A percentile compares a stretch with the other conserved stretches of the same genome.
Conservation (phyloP, 805 yeast genomes). For the Nakazawaea ishiwadae region DNA sequence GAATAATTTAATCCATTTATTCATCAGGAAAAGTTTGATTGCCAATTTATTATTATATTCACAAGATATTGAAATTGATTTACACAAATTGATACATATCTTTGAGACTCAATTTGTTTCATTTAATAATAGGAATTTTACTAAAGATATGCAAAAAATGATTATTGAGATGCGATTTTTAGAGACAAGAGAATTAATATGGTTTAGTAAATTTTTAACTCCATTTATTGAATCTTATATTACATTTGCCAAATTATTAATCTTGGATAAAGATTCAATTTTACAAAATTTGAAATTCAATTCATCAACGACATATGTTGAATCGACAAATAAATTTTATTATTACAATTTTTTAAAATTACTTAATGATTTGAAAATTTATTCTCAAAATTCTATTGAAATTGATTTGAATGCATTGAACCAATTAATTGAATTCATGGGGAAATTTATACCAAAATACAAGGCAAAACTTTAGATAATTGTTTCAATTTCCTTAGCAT, state of each 20-base stretch:
- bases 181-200: too few relatives aligned
- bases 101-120: constrained; percentile 5
- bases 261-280: background rate
- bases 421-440: constrained; percentile 1
- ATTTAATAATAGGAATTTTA: too few relatives aligned
- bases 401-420: background rate
- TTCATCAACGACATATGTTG: background rate
- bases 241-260: constrained; percentile 1
- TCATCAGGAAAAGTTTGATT: constrained; percentile 4
- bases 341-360: constrained; percentile 1
- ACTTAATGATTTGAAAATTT: constrained; percentile 1
- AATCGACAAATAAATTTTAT: constrained; percentile 8
- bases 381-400: background rate
- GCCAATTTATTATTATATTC: background rate
- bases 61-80: background rate
- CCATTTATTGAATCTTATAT: constrained; percentile 10
- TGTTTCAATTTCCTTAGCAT: constrained; percentile 89
- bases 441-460: background rate
- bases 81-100: background rate
- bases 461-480: constrained; percentile 50
- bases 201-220: constrained; percentile 1
- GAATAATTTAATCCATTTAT: constrained; percentile 8
- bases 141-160: background rate
- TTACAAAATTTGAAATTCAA: background rate
- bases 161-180: too few relatives aligned